Percentiles rank a stretch among this genome's conserved stretches.
Conservation (phyloP, 495 filamentous ascomycete species). For the Aspergillus bertholletiae region DNA sequence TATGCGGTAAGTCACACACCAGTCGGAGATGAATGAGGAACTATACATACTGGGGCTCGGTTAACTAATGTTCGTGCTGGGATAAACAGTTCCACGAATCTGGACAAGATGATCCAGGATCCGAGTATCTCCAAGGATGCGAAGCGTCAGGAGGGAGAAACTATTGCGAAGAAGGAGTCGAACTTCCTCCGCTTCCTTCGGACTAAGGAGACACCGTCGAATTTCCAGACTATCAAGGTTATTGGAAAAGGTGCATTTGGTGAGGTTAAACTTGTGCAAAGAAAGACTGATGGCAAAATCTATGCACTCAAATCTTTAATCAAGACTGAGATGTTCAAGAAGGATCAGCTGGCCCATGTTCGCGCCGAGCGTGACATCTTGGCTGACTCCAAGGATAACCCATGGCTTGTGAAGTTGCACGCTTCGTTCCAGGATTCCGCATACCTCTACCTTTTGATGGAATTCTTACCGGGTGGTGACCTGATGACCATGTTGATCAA, state of each 20-base stretch:
- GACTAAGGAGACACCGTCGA: slow-evolving; percentile 84
- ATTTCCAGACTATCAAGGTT: slow-evolving; percentile 94
- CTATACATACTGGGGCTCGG: too few relatives aligned
- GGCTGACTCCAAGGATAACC: slow-evolving; percentile 92
- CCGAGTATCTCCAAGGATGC: slow-evolving; percentile 67
- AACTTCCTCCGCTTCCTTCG: slow-evolving; percentile 91
- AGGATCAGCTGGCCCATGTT: slow-evolving; percentile 98
- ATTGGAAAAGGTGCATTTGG: slow-evolving; percentile 99
- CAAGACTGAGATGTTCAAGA: slow-evolving; percentile 99
- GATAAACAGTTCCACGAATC: slow-evolving; percentile 70
- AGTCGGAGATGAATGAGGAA: neutral
- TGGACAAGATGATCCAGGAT: slow-evolving; percentile 77
- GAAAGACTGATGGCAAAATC: slow-evolving; percentile 93
- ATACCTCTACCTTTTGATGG: slow-evolving; percentile 98
- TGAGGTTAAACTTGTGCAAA: slow-evolving; percentile 93
- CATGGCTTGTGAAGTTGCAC: slow-evolving; percentile 97
- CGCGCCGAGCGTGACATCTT: slow-evolving; percentile 96
- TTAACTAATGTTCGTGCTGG: neutral
- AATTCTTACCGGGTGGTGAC: slow-evolving; percentile 96
- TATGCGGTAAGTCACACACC: slow-evolving; percentile 59
- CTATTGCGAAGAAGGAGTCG: slow-evolving; percentile 77
- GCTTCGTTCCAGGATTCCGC: slow-evolving; percentile 95
- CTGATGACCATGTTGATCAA: slow-evolving; percentile 99
- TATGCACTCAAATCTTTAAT: slow-evolving; percentile 98
- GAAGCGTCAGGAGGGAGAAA: slow-evolving; percentile 73